These are phyloP conservation scores for Erysimum cheiri DNA, from an alignment of 441 rosid genomes.

Conservation along the genomic window DNA sequence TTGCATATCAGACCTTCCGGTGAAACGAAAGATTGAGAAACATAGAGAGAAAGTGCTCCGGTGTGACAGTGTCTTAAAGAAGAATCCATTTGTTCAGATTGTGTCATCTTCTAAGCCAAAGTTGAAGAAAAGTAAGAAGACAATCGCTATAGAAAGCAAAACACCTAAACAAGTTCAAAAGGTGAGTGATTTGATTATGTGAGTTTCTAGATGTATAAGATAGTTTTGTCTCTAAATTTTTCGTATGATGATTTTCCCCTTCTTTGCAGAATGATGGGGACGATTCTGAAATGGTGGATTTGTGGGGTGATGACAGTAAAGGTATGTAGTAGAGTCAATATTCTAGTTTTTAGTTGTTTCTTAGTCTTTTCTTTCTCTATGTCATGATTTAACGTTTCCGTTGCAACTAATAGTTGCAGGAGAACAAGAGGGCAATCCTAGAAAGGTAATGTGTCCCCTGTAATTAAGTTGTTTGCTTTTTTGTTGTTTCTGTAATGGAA, in stretches of 20 bases:
- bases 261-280: constrained; percentile 48
- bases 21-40: constrained; percentile 82
- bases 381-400: constrained; percentile 3
- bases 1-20: constrained; percentile 63
- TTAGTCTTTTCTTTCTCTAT: background rate
- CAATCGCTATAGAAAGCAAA: constrained; percentile 31
- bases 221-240: background rate
- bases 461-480: background rate
- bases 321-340: constrained; percentile 45
- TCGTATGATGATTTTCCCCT: background rate
- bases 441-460: constrained; percentile 52
- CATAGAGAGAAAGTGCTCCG: constrained; percentile 69
- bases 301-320: constrained; percentile 72
- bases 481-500: constrained; percentile 18
- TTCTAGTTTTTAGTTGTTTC: background rate
- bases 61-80: constrained; percentile 66
- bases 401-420: constrained; percentile 47
- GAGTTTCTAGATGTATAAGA: background rate
- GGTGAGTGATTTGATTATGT: constrained; percentile 42
- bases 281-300: constrained; percentile 59
- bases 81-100: constrained; percentile 72
- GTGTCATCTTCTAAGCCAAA: constrained; percentile 70
- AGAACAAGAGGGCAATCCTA: constrained; percentile 46
- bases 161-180: constrained; percentile 41
- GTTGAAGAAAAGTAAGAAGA: constrained; percentile 47